A percentile compares a stretch with the other conserved stretches of the same genome.
Conservation (phyloP, 2,329 filamentous ascomycete species). For the Arthroderma sp. region DNA sequence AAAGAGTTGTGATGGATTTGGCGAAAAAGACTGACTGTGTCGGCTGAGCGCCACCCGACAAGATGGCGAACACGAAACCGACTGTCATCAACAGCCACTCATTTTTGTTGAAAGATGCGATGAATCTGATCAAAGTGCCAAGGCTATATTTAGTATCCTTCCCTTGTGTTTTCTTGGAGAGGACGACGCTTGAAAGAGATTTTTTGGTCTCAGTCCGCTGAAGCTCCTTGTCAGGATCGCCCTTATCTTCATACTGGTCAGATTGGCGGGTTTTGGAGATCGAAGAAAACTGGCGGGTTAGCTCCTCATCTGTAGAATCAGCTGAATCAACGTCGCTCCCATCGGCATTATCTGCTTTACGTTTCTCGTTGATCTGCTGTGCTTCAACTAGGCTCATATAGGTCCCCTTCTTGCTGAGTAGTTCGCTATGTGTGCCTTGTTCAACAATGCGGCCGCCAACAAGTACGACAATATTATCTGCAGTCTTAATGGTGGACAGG, state of each 20-base stretch:
- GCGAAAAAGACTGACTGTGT: slow-evolving; percentile 71
- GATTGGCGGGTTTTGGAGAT: slow-evolving; percentile 15
- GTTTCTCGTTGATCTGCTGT: slow-evolving; percentile 59
- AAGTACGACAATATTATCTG: slow-evolving; percentile 95
- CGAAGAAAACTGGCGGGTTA: slow-evolving; percentile 5
- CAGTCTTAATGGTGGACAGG: slow-evolving; percentile 83
- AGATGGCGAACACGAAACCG: slow-evolving; percentile 59
- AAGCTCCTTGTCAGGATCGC: slow-evolving; percentile 20
- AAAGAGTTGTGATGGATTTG: slow-evolving; percentile 66
- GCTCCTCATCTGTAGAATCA: slow-evolving; percentile 15
- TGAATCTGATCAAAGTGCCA: slow-evolving; percentile 65
- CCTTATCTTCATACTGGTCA: slow-evolving; percentile 19
- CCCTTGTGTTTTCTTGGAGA: slow-evolving; percentile 44
- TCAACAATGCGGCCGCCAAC: slow-evolving; percentile 73
- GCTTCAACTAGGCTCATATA: slow-evolving; percentile 81
- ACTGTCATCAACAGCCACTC: slow-evolving; percentile 61
- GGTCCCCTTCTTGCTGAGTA: slow-evolving; percentile 56
- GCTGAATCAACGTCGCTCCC: slow-evolving; percentile 12
- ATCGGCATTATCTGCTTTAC: slow-evolving; percentile 22
- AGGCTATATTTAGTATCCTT: slow-evolving; percentile 50
- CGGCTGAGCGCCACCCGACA: slow-evolving; percentile 72
- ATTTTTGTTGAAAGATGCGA: slow-evolving; percentile 62
- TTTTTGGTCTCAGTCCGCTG: slow-evolving; percentile 37
- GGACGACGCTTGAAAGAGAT: slow-evolving; percentile 55
- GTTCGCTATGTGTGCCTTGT: slow-evolving; percentile 73